A percentile compares a stretch with the other conserved stretches of the same genome.
Evolutionary conservation across 371 early-diverging fungal genomes (phyloP).

Genomic region (Funneliformis caledonium): DNA sequence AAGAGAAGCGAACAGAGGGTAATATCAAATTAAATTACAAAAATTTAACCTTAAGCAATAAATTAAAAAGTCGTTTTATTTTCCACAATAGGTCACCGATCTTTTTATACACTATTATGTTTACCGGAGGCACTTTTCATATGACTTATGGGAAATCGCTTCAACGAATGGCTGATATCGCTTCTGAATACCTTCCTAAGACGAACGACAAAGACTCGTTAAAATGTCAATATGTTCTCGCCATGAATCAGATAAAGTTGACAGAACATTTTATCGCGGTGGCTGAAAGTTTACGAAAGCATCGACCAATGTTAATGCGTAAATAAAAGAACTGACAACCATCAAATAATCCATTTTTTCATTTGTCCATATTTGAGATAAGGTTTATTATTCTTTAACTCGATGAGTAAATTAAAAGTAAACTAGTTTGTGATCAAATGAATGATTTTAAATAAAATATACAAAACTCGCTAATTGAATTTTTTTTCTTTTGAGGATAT

Average conservation of each 20-base stretch:
- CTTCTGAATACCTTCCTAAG: slow-evolving; percentile 17
- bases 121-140: background rate
- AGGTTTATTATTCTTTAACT: too few species aligned
- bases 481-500: too few species aligned
- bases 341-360: too few species aligned
- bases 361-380: too few species aligned
- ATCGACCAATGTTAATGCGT: slow-evolving; percentile 34
- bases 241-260: background rate
- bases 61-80: background rate
- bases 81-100: slow-evolving; percentile 7
- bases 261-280: slow-evolving; percentile 29
- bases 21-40: background rate
- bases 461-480: too few species aligned
- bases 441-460: too few species aligned
- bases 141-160: background rate
- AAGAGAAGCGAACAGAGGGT: slow-evolving; percentile 22
- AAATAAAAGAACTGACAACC: too few species aligned
- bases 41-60: background rate
- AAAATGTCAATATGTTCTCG: slow-evolving; percentile 32
- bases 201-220: background rate
- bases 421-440: too few species aligned
- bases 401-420: too few species aligned
- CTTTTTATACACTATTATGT: slow-evolving; percentile 26
- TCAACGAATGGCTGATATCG: slow-evolving; percentile 37
- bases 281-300: slow-evolving; percentile 32